Percentiles rank a stretch among this genome's conserved stretches.
Evolutionary conservation across 441 rosid species (phyloP).

Genomic region (Gossypium schwendimanii): DNA sequence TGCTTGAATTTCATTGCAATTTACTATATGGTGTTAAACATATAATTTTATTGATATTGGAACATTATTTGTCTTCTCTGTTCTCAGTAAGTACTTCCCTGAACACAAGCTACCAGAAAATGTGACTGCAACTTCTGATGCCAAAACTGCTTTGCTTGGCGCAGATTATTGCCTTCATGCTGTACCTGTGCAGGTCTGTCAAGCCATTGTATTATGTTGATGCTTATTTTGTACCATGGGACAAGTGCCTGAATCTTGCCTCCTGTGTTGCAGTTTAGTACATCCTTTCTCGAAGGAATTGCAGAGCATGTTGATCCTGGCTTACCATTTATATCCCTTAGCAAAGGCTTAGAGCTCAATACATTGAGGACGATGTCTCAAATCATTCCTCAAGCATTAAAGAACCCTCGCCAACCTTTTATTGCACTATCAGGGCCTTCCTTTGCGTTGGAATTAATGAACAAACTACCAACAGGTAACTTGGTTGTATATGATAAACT

Average conservation of each 20-base stretch:
- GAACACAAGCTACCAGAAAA: slow-evolving; percentile 70
- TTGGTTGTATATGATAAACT: neutral
- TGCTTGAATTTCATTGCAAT: neutral
- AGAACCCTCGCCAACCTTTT: slow-evolving; percentile 78
- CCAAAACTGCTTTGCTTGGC: slow-evolving; percentile 60
- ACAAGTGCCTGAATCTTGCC: slow-evolving; percentile 14
- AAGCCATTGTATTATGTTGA: neutral
- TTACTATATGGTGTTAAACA: neutral
- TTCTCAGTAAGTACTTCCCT: slow-evolving; percentile 71
- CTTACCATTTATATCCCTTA: slow-evolving; percentile 85
- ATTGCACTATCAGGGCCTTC: slow-evolving; percentile 87
- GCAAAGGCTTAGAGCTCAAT: slow-evolving; percentile 86
- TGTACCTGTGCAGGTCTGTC: slow-evolving; percentile 78
- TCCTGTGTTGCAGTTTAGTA: slow-evolving; percentile 63
- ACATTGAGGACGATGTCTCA: slow-evolving; percentile 93
- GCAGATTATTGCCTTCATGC: slow-evolving; percentile 89
- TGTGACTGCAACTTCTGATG: slow-evolving; percentile 72
- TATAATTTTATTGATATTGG: neutral
- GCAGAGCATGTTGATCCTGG: slow-evolving; percentile 71
- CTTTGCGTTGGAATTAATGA: slow-evolving; percentile 85
- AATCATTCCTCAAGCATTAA: slow-evolving; percentile 65
- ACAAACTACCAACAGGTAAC: slow-evolving; percentile 76
- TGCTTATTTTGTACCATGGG: neutral
- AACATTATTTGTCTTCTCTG: slow-evolving; percentile 3
- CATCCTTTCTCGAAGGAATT: slow-evolving; percentile 69